Base-by-base conservation (phyloP, 805 yeast genomes). In the Candida pini region DNA sequence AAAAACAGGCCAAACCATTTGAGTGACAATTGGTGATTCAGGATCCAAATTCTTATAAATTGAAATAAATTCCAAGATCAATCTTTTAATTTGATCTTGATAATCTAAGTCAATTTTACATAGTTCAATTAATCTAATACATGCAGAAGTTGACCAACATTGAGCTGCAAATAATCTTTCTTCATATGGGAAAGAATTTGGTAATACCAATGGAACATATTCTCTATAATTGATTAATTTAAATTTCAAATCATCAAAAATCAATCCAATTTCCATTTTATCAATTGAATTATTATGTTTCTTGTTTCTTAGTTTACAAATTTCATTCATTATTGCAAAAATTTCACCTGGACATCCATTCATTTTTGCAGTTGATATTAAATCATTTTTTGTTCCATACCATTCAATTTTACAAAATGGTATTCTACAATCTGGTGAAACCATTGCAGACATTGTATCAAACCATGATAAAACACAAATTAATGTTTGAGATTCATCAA, bases 261-360 rank as follows among this genome's bases (percentile, higher is more conserved):
- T 21, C 6, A 14, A 17, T 17, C 9, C 19, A 35, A 12, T 35
- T 21, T 12, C 39, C 34, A 16, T 30, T 29, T 26, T 15, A 5
- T 19, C 17, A 9, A 39, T 19, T 18, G 29, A 32, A 19, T 33
- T 30, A 14, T 15, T 22, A 30, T 43, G 34, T 4, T 39, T 31
- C 17, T 22, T 28, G 33, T 31, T 32, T 28, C 66, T 45, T 10
- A 73, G 43, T 9, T 48, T 47, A 40, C 78, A 71, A 5, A 74
- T 63, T 28, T 66, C 61, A 2, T 64, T 56, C 47, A 74, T 59
- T 4, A 72, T 65, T 13, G 54, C 51, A 47, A 75, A 74, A 1
- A 75, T 66, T 39, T 73, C 78, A 4, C 76, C 78, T 0, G 81
- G 80, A 41, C 81, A 75, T 1, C 79, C 81, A 69, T 71, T 72